A percentile compares a stretch with the other conserved stretches of the same genome.
Evolutionary conservation across 257 asterid genomes (phyloP).

Genomic region (Nicotiana tomentosiformis): DNA sequence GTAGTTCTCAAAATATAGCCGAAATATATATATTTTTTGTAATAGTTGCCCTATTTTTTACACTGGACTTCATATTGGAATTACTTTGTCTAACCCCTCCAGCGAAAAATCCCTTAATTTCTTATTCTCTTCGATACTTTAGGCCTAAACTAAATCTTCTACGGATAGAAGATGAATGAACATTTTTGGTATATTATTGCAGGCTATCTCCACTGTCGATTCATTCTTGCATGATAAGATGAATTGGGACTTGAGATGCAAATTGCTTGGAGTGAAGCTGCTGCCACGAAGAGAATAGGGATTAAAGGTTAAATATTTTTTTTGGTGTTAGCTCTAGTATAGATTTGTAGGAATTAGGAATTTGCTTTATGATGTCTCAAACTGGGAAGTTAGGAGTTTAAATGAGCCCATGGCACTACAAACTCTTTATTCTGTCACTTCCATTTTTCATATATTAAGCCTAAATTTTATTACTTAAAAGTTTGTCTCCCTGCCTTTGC

Average conservation of each 20-base stretch:
- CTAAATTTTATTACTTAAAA: not conserved
- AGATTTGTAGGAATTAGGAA: not conserved
- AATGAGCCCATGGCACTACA: not conserved
- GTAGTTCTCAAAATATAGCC: no score
- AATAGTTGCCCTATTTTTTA: no score
- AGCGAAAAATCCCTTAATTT: not conserved
- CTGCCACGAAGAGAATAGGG: not conserved
- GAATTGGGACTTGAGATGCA: not conserved
- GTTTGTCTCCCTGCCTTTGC: not conserved
- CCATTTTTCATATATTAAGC: not conserved
- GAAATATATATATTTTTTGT: no score
- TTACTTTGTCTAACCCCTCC: not conserved
- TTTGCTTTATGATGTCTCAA: not conserved
- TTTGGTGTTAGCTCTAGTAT: not conserved
- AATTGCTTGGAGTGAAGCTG: not conserved
- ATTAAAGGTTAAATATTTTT: not conserved
- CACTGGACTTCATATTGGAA: not conserved
- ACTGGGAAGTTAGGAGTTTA: not conserved
- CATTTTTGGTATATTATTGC: slow-evolving; percentile 22
- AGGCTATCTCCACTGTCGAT: slow-evolving; percentile 79
- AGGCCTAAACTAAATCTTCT: not conserved
- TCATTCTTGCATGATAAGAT: slow-evolving; percentile 35
- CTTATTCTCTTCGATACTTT: not conserved
- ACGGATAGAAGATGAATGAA: not conserved
- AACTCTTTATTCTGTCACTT: not conserved